Evolutionary conservation across 2,329 filamentous ascomycete species (phyloP).

Genomic region (Alternaria novae-zelandiae): DNA sequence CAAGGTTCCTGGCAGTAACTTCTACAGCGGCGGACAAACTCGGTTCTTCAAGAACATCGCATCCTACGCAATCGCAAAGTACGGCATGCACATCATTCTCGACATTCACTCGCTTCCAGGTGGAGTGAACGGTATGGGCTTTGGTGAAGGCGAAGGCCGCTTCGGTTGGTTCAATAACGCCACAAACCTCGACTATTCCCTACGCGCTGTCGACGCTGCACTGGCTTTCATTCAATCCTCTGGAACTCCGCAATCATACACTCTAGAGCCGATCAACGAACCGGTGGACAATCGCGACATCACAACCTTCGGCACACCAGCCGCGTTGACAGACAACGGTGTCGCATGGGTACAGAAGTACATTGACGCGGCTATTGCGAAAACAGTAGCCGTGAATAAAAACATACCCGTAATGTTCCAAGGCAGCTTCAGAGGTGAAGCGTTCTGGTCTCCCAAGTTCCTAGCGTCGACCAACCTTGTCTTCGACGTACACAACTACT

Average conservation of each 20-base stretch:
- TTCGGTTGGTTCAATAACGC: slow-evolving; percentile 47
- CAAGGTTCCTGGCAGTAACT: slow-evolving; percentile 39
- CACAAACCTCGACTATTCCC: slow-evolving; percentile 44
- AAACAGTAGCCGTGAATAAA: slow-evolving; percentile 21
- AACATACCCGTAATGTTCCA: slow-evolving; percentile 27
- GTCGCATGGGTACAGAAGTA: slow-evolving; percentile 44
- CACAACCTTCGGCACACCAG: slow-evolving; percentile 40
- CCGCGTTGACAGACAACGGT: slow-evolving; percentile 36
- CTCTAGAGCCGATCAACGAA: slow-evolving; percentile 49
- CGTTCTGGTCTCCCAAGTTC: slow-evolving; percentile 23
- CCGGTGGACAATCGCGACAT: slow-evolving; percentile 42
- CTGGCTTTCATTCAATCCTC: slow-evolving; percentile 42
- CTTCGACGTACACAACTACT: slow-evolving; percentile 35
- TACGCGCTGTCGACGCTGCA: slow-evolving; percentile 39
- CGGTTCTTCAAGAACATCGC: slow-evolving; percentile 39
- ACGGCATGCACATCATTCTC: slow-evolving; percentile 48
- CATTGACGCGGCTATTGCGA: slow-evolving; percentile 26
- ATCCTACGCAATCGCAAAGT: slow-evolving; percentile 45
- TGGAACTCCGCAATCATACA: slow-evolving; percentile 39
- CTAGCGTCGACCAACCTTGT: slow-evolving; percentile 23
- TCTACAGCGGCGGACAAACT: slow-evolving; percentile 45
- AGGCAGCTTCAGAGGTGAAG: slow-evolving; percentile 24
- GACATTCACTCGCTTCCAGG: slow-evolving; percentile 43
- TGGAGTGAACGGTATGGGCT: slow-evolving; percentile 38
- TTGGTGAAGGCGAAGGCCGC: slow-evolving; percentile 31